Evolutionary conservation across 2,329 filamentous ascomycete genomes (phyloP).

Genomic region (Pyricularia sp.): DNA sequence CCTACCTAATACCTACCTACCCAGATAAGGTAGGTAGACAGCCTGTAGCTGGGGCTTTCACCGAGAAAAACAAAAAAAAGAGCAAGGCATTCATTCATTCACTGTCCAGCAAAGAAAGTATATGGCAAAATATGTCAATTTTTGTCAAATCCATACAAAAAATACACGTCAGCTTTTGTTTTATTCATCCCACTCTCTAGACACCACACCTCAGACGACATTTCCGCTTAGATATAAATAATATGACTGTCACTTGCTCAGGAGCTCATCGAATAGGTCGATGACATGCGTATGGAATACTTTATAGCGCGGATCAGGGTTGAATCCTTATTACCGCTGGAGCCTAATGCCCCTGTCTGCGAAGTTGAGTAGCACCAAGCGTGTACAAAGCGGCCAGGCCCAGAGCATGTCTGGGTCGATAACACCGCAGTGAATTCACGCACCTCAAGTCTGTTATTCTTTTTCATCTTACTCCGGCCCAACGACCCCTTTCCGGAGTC

Average conservation of each 20-base stretch:
- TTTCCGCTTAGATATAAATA: not conserved
- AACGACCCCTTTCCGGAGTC: constrained; percentile 32
- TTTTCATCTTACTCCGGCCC: constrained; percentile 28
- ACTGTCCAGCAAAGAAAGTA: no score
- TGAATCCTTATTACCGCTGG: not conserved
- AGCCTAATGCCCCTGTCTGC: not conserved
- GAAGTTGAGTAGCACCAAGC: not conserved
- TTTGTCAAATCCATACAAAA: not conserved
- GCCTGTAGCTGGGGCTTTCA: no score
- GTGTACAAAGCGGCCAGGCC: not conserved
- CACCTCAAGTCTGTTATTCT: not conserved
- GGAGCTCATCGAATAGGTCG: not conserved
- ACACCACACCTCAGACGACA: not conserved
- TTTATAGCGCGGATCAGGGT: not conserved
- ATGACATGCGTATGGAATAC: not conserved
- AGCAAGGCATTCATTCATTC: no score
- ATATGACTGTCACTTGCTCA: not conserved
- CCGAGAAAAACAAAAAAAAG: no score
- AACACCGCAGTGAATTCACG: not conserved
- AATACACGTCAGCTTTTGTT: not conserved
- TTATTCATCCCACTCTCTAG: not conserved
- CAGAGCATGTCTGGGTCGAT: not conserved
- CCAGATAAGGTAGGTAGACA: no score
- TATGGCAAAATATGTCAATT: not conserved
- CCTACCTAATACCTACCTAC: no score